Conservation (phyloP, 164 flowering plant genomes). For the Tinospora cordifolia region DNA sequence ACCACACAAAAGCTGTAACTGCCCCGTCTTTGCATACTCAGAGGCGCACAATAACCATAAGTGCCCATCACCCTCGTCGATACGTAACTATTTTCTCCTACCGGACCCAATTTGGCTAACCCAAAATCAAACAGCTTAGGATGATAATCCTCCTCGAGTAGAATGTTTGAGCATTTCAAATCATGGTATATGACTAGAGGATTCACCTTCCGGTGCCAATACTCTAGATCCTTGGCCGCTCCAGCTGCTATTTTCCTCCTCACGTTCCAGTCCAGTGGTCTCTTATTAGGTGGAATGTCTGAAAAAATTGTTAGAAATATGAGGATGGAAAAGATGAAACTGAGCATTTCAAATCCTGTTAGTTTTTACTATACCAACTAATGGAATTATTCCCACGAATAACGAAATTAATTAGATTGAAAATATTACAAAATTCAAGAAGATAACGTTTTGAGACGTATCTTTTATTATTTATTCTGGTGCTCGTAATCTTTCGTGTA, state of each 20-base stretch:
- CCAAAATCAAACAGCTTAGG: constrained; percentile 88
- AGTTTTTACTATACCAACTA: too few species aligned
- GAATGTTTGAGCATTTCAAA: constrained; percentile 76
- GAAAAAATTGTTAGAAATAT: constrained; percentile 7
- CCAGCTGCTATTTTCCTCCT: constrained; percentile 89
- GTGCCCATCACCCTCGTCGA: constrained; percentile 94
- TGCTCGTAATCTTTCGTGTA: too few species aligned
- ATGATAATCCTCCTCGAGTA: constrained; percentile 68
- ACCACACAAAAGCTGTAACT: constrained; percentile 85
- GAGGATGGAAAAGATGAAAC: not conserved
- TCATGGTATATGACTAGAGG: constrained; percentile 88
- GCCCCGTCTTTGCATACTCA: constrained; percentile 90
- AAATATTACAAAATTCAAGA: too few species aligned
- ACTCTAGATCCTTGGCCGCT: constrained; percentile 75
- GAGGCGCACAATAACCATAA: constrained; percentile 90
- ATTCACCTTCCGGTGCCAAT: constrained; percentile 64
- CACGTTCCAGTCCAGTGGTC: constrained; percentile 70
- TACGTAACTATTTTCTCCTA: constrained; percentile 77
- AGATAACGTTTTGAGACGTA: too few species aligned
- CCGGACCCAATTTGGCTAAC: constrained; percentile 82
- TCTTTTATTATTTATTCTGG: too few species aligned
- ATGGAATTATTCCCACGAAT: too few species aligned
- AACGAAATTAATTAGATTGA: too few species aligned
- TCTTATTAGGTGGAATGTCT: constrained; percentile 44
- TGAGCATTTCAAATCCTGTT: too few species aligned